Base-by-base conservation (phyloP, 192 early-diverging fungal genomes). In the Coemansia interrupta region DNA sequence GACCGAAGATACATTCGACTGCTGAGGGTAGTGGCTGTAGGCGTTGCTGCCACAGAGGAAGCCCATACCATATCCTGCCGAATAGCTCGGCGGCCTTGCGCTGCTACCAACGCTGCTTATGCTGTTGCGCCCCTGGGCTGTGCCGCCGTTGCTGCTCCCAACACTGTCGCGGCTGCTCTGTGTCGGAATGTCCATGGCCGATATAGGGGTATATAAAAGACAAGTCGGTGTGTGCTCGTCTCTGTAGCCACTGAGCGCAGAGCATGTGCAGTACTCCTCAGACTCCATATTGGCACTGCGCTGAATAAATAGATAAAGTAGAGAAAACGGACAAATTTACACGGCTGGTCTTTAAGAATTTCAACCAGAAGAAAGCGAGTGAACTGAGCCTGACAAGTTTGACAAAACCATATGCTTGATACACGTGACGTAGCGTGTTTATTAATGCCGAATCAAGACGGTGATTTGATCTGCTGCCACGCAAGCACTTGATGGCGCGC, bases 191-290 rank as follows among this genome's bases (percentile, higher is more conserved):
- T 74, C 72, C 60, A 71, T 61, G 7, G 67, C 64, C 19, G 70
- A 73, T 61, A 74, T 66, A 8, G 78, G 78, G 30, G 70, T 73
- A 49, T 80, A 80, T 11, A 73, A 65, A 45, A 68, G 54, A 30
- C 78, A 80, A 8, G 68, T 73, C 14, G 78, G 78, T 7, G 68
- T 64, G 62, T 80, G 78, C 32, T 74, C 72, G 46, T 65, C 64
- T 28, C 46, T 30, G 42, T 60, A 24, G 60, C 47, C 65, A 17
- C 64, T 52, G 48, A 71, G 56, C 29, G 70, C 68, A 8, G 70
- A 65, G 41, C 78, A 80, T 14, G 78, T 74, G 50, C 78, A 80
- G 41, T 73, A 68, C 56, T 65, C 66, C 39, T 72, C 70, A 8
- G 62, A 44, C 55, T 68, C 75, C 75, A 78, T 77, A 32, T 39